Conservation (phyloP, 768 basidiomycete species). For the Tulasnella sp. region DNA sequence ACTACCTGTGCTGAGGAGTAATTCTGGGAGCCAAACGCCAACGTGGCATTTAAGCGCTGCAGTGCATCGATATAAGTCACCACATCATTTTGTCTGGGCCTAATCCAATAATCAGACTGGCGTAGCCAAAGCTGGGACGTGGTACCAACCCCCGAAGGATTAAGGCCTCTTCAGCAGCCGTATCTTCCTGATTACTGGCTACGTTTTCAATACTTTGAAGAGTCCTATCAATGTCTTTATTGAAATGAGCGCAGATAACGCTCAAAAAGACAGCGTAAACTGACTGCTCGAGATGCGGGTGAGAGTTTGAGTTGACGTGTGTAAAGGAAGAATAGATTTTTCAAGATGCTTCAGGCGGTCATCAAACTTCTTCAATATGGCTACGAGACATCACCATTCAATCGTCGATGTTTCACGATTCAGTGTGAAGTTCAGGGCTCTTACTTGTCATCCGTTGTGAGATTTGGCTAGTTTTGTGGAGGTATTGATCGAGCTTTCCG, state of each 20-base stretch:
- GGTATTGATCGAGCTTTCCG: slow-evolving; percentile 67
- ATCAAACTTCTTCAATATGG: slow-evolving; percentile 76
- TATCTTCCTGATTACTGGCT: slow-evolving; percentile 60
- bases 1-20: slow-evolving; percentile 43
- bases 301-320: slow-evolving; percentile 62
- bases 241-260: neutral
- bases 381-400: slow-evolving; percentile 43
- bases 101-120: slow-evolving; percentile 21
- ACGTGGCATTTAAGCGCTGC: slow-evolving; percentile 64
- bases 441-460: slow-evolving; percentile 78
- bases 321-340: slow-evolving; percentile 75
- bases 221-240: slow-evolving; percentile 67
- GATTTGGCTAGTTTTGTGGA: slow-evolving; percentile 74
- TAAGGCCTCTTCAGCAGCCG: slow-evolving; percentile 65
- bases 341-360: slow-evolving; percentile 70
- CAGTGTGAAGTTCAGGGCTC: slow-evolving; percentile 19
- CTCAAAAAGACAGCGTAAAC: slow-evolving; percentile 20
- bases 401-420: neutral
- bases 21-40: slow-evolving; percentile 53
- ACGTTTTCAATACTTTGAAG: slow-evolving; percentile 69
- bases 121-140: neutral
- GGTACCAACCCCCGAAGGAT: slow-evolving; percentile 62
- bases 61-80: slow-evolving; percentile 56
- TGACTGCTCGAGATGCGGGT: slow-evolving; percentile 61
- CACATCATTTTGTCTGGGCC: slow-evolving; percentile 61